These are phyloP conservation scores for Noccaea bulbosa DNA, from an alignment of 345 rosid species.

Conservation along the genomic window DNA sequence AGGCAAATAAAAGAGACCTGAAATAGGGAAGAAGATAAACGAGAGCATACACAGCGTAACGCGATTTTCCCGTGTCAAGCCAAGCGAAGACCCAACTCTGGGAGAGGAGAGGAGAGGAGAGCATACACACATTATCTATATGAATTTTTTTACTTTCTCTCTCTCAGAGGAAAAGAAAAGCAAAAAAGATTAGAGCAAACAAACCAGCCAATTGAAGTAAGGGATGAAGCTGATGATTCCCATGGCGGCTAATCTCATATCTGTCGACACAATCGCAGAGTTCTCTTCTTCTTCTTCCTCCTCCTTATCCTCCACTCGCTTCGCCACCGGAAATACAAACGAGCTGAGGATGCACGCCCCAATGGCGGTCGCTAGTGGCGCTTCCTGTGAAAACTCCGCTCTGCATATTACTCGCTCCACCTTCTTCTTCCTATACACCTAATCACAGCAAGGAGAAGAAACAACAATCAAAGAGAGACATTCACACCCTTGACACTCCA, in stretches of 20 bases:
- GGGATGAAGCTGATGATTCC: constrained; percentile 92
- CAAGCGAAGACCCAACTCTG: constrained; percentile 97
- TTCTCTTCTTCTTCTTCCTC: constrained; percentile 56
- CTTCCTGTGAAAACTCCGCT: constrained; percentile 70
- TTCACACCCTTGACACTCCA: background rate
- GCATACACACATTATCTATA: too few species aligned
- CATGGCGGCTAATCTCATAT: constrained; percentile 84
- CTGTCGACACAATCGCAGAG: constrained; percentile 62
- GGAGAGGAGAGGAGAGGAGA: too few species aligned
- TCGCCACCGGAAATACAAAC: constrained; percentile 57
- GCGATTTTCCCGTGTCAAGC: constrained; percentile 89
- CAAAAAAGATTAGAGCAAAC: background rate
- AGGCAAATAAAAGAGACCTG: constrained; percentile 46
- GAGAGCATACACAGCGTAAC: constrained; percentile 73
- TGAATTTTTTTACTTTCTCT: too few species aligned
- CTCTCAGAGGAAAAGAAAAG: too few species aligned
- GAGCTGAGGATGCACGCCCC: constrained; percentile 82
- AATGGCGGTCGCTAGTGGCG: constrained; percentile 71
- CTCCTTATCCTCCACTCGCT: constrained; percentile 40
- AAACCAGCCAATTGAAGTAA: constrained; percentile 96
- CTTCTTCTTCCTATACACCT: constrained; percentile 39
- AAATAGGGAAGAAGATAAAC: constrained; percentile 85
- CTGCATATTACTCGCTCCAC: constrained; percentile 51
- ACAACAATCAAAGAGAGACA: background rate
- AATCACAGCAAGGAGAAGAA: background rate